These are phyloP conservation scores for Eragrostis curvula DNA, from an alignment of 176 grass and related monocot species.

Conservation along the genomic window DNA sequence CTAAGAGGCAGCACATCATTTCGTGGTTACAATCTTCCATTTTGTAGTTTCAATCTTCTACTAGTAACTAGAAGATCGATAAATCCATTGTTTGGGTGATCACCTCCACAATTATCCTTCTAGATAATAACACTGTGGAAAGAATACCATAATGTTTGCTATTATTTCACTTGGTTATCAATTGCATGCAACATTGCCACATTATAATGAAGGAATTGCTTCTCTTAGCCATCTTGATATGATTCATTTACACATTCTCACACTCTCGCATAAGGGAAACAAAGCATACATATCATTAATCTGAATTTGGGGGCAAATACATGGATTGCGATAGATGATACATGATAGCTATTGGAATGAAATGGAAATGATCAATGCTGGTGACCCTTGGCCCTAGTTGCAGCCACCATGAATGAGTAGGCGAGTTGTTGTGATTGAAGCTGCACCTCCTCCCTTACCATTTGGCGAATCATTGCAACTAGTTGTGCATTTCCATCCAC, in stretches of 20 bases:
- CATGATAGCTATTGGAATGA: neutral
- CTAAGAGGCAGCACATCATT: too few species aligned
- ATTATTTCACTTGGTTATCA: too few species aligned
- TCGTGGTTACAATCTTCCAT: too few species aligned
- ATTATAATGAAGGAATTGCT: too few species aligned
- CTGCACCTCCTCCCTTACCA: slow-evolving; percentile 30
- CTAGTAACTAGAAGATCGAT: too few species aligned
- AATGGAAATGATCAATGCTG: neutral
- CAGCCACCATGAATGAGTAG: neutral
- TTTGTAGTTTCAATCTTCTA: too few species aligned
- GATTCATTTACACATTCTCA: neutral
- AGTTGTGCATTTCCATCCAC: neutral
- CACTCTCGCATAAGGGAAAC: neutral
- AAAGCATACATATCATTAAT: neutral
- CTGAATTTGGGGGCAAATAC: neutral
- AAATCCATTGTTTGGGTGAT: too few species aligned
- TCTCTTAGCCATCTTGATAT: neutral
- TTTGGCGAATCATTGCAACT: slow-evolving; percentile 3
- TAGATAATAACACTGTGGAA: too few species aligned
- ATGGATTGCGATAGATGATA: neutral
- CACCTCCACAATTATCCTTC: too few species aligned
- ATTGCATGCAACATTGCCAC: too few species aligned
- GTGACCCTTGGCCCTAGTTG: neutral
- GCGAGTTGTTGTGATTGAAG: slow-evolving; percentile 1
- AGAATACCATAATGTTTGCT: too few species aligned